Evolutionary conservation across 306 rosid species (phyloP).

Genomic region (Fragaria nilgerrensis): DNA sequence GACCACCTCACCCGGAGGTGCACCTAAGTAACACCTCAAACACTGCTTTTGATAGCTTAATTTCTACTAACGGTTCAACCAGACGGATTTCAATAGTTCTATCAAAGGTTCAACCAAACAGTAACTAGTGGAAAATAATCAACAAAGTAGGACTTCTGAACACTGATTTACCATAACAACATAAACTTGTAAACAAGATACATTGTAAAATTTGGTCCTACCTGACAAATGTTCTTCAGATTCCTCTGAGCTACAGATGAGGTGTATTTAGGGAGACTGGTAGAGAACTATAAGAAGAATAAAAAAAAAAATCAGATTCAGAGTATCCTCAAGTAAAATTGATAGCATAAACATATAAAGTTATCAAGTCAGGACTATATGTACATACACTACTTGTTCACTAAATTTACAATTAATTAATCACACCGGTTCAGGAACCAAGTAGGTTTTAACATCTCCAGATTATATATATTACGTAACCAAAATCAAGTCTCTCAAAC

Average conservation of each 20-base stretch:
- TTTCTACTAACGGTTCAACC: too few relatives aligned
- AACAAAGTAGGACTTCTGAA: too few relatives aligned
- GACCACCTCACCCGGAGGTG: too few relatives aligned
- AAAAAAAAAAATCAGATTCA: constrained; percentile 15
- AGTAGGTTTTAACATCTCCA: not conserved
- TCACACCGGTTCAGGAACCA: not conserved
- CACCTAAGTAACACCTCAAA: too few relatives aligned
- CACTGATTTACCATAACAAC: not conserved
- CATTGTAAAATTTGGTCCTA: constrained; percentile 23
- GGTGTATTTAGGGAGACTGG: constrained; percentile 76
- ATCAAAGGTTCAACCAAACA: too few relatives aligned
- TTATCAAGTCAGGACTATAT: not conserved
- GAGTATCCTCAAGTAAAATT: not conserved
- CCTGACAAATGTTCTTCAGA: constrained; percentile 71
- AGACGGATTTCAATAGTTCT: too few relatives aligned
- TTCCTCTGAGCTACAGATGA: constrained; percentile 79
- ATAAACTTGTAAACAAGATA: not conserved
- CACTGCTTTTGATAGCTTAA: too few relatives aligned
- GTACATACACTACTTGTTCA: not conserved
- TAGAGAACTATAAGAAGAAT: constrained; percentile 58
- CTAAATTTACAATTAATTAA: not conserved
- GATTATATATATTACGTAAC: not conserved
- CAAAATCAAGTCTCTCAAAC: not conserved
- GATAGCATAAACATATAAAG: not conserved
- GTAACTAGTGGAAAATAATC: too few relatives aligned